phyloP scores from a whole-genome alignment of 1,139 yeast genomes.

The Protomyces pachydermus region DNA sequence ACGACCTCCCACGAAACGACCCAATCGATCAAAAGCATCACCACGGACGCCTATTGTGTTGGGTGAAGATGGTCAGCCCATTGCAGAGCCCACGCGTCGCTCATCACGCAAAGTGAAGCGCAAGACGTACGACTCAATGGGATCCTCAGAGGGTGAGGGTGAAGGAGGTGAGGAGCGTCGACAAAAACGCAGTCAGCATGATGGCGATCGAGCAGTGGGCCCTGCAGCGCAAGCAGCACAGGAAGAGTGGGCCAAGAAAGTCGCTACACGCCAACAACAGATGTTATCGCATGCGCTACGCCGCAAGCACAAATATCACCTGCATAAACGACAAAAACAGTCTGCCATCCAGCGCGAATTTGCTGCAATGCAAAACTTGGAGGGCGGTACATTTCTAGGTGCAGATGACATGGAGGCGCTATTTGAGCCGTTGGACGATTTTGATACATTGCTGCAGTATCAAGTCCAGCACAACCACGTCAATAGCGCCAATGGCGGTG shows the following conservation, averaged over 20 bases:
- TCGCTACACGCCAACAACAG: neutral
- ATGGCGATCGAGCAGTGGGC: neutral
- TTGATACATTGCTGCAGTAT: neutral
- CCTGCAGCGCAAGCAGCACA: neutral
- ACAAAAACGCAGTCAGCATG: neutral
- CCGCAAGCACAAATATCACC: slow-evolving; percentile 1
- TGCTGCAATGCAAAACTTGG: neutral
- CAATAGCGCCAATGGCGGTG: neutral
- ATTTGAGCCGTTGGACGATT: neutral
- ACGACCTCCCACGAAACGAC: neutral
- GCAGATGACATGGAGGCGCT: neutral
- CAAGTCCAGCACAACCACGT: neutral
- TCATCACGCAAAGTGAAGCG: slow-evolving; percentile 23
- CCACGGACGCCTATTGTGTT: neutral
- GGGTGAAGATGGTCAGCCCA: slow-evolving; percentile 2
- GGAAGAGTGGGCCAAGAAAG: neutral
- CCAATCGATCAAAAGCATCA: neutral
- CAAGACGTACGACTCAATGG: slow-evolving; percentile 16
- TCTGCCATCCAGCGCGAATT: slow-evolving; percentile 5
- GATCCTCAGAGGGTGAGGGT: neutral
- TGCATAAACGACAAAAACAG: neutral
- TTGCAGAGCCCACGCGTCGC: slow-evolving; percentile 15
- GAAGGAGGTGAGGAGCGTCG: neutral
- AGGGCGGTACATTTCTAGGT: neutral
- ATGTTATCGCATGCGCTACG: slow-evolving; percentile 8